Evolutionary conservation across 129 eudicot species (phyloP).

Genomic region (Flaveria linearis): DNA sequence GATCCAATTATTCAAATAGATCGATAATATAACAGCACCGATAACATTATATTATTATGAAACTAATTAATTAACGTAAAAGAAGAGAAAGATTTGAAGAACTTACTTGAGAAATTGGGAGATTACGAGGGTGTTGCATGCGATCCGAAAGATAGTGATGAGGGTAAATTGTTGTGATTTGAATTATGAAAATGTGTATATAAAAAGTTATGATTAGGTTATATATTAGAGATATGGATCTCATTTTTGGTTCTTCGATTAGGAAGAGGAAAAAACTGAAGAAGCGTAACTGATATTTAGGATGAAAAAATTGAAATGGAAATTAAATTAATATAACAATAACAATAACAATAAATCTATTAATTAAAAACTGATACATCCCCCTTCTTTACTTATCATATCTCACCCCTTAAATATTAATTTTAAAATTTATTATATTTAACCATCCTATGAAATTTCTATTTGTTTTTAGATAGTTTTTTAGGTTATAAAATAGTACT

Average conservation of each 20-base stretch:
- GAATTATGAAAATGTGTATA: slow-evolving; percentile 5
- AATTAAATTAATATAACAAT: not conserved
- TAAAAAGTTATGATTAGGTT: not conserved
- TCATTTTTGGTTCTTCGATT: slow-evolving; percentile 12
- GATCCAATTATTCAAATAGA: slow-evolving; percentile 4
- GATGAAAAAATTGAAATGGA: slow-evolving; percentile 15
- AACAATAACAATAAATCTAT: not conserved
- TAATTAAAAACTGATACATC: no score
- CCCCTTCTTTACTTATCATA: no score
- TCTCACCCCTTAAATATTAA: no score
- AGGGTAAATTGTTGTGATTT: slow-evolving; percentile 9
- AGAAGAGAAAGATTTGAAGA: slow-evolving; percentile 3
- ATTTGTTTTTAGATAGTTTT: no score
- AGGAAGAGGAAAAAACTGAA: slow-evolving; percentile 20
- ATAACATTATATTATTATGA: slow-evolving; percentile 6
- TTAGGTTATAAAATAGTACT: no score
- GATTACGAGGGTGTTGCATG: slow-evolving; percentile 20
- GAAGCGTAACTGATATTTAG: slow-evolving; percentile 28
- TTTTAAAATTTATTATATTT: no score
- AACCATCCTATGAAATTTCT: no score
- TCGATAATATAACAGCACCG: not conserved
- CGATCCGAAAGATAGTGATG: slow-evolving; percentile 13
- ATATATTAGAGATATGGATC: not conserved
- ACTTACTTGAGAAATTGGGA: slow-evolving; percentile 30
- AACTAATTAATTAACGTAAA: not conserved